Evolutionary conservation across 1,284 basidiomycete genomes (phyloP), one percentile per base, ranked within the genome.

Genomic region (Polyporus tsugae): DNA sequence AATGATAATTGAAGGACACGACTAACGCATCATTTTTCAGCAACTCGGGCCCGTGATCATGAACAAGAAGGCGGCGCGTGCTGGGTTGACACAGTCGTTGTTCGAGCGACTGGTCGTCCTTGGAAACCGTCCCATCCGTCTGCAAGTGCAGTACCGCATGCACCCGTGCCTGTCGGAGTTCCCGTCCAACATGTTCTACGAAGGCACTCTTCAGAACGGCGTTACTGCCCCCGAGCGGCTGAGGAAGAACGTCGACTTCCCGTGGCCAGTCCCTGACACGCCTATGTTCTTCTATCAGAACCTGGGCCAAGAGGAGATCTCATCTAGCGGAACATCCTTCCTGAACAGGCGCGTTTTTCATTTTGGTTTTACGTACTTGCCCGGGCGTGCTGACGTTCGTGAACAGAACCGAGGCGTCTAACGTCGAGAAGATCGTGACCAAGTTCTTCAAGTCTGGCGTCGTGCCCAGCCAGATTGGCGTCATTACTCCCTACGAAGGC

Each of bases 281-380:
- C 98, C 98, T 22, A 99, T 99, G 97, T 98, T 99, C 86, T 99
- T 99, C 85, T 98, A 99, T 82, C 97, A 99, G 85, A 99, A 99
- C 78, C 82, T 99, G 59, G 98, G 98, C 0, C 98, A 99, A 75
- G 98, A 99, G 79, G 98, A 99, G 80, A 99, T 99, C 72, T 99
- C 97, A 33, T 96, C 95, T 66, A 97, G 95, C 78, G 98, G 98
- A 60, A 99, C 98, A 0, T 99, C 97, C 9, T 99, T 98, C 88
- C 86, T 99, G 75, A 99, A 99, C 80, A 90, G 93, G 92, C 90
- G 67, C 60, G 83, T 72, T 38, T 55, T 69, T 70, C 60, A 67
- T 67, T 69, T 67, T 65, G 15, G 49, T 39, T 70, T 72, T 68
- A 68, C 66, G 35, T 60, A 74, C 58, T 62, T 25, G 62, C 52